Percentiles rank a stretch among this genome's conserved stretches.
phyloP scores from a whole-genome alignment of 1,284 basidiomycete species.

The Golubevia sp. region DNA sequence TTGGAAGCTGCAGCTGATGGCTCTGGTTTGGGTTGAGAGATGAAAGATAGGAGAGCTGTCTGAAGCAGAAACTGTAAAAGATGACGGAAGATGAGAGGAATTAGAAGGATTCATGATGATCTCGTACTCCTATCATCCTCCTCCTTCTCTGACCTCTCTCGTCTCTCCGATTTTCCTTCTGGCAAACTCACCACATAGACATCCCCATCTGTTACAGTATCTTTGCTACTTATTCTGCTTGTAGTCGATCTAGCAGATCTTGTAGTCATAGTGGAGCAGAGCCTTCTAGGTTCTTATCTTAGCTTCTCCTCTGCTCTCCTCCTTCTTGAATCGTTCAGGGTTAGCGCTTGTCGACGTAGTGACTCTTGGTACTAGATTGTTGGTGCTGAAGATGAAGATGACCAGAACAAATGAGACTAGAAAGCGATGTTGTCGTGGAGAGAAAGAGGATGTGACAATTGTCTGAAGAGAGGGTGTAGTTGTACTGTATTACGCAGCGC shows the following conservation, averaged over 20 bases:
- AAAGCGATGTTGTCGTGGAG: too few species aligned
- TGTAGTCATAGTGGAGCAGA: too few species aligned
- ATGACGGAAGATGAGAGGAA: not conserved
- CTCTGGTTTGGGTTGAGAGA: slow-evolving; percentile 16
- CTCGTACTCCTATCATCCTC: not conserved
- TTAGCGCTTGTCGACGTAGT: too few species aligned
- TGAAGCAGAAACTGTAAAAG: slow-evolving; percentile 34
- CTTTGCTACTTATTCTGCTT: not conserved
- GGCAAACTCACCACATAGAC: slow-evolving; percentile 35
- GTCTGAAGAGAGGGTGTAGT: too few species aligned
- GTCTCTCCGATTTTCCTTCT: not conserved
- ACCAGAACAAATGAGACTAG: too few species aligned
- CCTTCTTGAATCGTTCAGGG: too few species aligned
- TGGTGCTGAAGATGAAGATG: too few species aligned
- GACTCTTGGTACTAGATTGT: too few species aligned
- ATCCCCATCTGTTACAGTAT: slow-evolving; percentile 44
- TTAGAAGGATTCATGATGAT: not conserved
- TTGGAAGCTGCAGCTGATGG: slow-evolving; percentile 9
- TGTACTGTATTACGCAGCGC: too few species aligned
- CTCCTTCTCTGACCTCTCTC: not conserved
- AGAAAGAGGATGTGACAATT: too few species aligned
- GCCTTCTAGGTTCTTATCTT: too few species aligned
- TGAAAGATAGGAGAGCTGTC: slow-evolving; percentile 26
- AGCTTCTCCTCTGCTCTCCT: too few species aligned
- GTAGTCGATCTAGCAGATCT: not conserved